Evolutionary conservation across 495 filamentous ascomycete genomes (phyloP).

Genomic region (Neurospora sp.): DNA sequence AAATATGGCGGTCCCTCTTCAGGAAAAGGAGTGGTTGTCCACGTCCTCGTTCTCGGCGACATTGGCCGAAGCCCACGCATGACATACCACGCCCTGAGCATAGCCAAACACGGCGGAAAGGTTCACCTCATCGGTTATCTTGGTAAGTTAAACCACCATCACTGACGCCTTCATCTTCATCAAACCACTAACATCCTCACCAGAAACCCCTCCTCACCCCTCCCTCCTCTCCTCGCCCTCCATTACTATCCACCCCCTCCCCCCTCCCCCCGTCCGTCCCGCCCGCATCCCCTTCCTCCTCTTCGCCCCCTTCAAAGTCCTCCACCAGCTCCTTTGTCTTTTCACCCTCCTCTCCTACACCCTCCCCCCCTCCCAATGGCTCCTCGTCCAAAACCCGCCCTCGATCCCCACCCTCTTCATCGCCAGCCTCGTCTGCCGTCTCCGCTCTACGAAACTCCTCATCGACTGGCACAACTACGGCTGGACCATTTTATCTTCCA

Average conservation of each 20-base stretch:
- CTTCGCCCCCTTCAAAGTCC: slow-evolving; percentile 73
- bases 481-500: slow-evolving; percentile 75
- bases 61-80: slow-evolving; percentile 94
- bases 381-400: slow-evolving; percentile 90
- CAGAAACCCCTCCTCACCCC: slow-evolving; percentile 52
- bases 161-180: not conserved
- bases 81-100: slow-evolving; percentile 95
- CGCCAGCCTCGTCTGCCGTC: slow-evolving; percentile 57
- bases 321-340: slow-evolving; percentile 66
- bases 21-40: slow-evolving; percentile 34
- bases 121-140: slow-evolving; percentile 85
- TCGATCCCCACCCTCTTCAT: slow-evolving; percentile 84
- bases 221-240: slow-evolving; percentile 53
- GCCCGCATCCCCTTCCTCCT: slow-evolving; percentile 48
- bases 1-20: slow-evolving; percentile 14
- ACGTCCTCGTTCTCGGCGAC: slow-evolving; percentile 94
- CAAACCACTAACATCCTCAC: slow-evolving; percentile 14
- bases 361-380: slow-evolving; percentile 62
- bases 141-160: slow-evolving; percentile 37
- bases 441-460: slow-evolving; percentile 74
- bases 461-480: slow-evolving; percentile 99
- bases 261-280: slow-evolving; percentile 21
- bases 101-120: slow-evolving; percentile 69
- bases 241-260: slow-evolving; percentile 44
- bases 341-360: slow-evolving; percentile 61